Evolutionary conservation across 1,284 basidiomycete genomes (phyloP).

Genomic region (Rhizoctonia solani): DNA sequence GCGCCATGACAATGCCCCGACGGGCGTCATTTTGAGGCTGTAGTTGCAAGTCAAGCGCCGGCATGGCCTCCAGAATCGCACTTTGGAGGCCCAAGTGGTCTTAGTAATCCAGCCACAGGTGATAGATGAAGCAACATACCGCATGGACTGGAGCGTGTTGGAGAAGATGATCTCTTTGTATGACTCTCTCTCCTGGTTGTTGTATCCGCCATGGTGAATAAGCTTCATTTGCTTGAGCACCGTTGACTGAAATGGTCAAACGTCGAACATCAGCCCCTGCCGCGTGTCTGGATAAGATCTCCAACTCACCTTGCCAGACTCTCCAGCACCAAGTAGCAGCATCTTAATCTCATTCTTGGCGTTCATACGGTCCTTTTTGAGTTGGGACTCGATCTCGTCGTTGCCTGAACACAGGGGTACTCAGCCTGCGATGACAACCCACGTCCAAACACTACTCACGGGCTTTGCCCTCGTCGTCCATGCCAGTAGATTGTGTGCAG

Average conservation of each 20-base stretch:
- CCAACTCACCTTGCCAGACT: conserved; percentile 78
- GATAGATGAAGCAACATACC: conserved; percentile 45
- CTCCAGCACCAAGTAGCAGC: conserved; percentile 87
- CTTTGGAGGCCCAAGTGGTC: conserved; percentile 46
- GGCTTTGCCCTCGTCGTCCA: conserved; percentile 80
- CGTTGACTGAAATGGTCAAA: conserved; percentile 67
- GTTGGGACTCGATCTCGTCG: conserved; percentile 94
- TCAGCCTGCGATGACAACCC: background rate
- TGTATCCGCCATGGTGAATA: conserved; percentile 91
- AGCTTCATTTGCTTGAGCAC: conserved; percentile 97
- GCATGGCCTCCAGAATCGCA: conserved; percentile 91
- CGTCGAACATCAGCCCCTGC: conserved; percentile 37
- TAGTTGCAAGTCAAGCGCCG: conserved; percentile 68
- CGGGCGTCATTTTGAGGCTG: conserved; percentile 74
- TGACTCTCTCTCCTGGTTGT: conserved; percentile 86
- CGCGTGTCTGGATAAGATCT: background rate
- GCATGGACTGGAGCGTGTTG: conserved; percentile 96
- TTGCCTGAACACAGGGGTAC: conserved; percentile 60
- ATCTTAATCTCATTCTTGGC: conserved; percentile 96
- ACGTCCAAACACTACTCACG: conserved; percentile 57
- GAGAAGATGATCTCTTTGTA: conserved; percentile 98
- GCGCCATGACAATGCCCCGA: conserved; percentile 73
- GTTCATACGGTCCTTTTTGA: conserved; percentile 89
- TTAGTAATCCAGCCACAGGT: background rate
- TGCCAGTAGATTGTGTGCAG: conserved; percentile 69